Evolutionary conservation across 176 grass and related monocot genomes (phyloP).

Genomic region (Musa schizocarpa): DNA sequence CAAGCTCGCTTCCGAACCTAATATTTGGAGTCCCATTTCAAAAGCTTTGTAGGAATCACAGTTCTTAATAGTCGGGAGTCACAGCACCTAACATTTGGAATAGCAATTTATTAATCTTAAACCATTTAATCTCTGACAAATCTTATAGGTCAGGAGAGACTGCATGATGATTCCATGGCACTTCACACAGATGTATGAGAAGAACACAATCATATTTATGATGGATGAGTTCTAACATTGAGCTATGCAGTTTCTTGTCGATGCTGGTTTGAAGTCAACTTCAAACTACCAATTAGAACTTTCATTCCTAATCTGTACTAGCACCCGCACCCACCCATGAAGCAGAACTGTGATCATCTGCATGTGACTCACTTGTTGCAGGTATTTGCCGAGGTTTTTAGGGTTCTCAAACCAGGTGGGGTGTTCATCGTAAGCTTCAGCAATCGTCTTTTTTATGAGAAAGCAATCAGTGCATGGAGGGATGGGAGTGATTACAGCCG

Average conservation of each 20-base stretch:
- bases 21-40: not conserved
- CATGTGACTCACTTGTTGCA: not conserved
- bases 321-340: no score
- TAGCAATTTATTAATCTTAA: not conserved
- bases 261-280: no score
- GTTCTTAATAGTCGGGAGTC: not conserved
- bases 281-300: no score
- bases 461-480: conserved; percentile 73
- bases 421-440: conserved; percentile 89
- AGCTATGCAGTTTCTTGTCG: no score
- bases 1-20: not conserved
- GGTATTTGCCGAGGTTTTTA: conserved; percentile 83
- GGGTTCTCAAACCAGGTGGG: conserved; percentile 76
- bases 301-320: no score
- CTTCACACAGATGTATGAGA: no score
- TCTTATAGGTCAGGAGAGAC: no score
- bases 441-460: conserved; percentile 89
- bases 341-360: no score
- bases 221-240: no score
- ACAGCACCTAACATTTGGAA: not conserved
- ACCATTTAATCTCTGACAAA: no score
- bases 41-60: not conserved
- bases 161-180: no score
- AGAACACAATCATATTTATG: no score
- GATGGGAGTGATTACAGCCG: conserved; percentile 79